Evolutionary conservation across 2,329 filamentous ascomycete species (phyloP).

Genomic region (Cucurbitaria berberidis): DNA sequence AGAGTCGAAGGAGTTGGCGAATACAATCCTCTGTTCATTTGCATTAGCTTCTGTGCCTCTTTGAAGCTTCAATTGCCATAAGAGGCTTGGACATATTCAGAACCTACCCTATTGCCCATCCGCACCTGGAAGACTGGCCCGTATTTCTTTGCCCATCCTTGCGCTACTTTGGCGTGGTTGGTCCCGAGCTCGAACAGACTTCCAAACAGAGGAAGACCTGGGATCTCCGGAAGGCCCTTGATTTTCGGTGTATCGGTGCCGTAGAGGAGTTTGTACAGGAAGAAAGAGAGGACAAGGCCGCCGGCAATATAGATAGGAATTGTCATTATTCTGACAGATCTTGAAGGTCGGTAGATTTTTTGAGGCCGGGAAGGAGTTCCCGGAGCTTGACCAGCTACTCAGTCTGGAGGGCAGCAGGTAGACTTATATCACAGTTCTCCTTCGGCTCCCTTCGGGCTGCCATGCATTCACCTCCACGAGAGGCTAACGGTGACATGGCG

Average conservation of each 20-base stretch:
- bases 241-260: slow-evolving; percentile 57
- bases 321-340: slow-evolving; percentile 36
- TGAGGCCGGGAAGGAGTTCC: neutral
- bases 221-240: slow-evolving; percentile 56
- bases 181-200: slow-evolving; percentile 55
- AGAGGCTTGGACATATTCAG: neutral
- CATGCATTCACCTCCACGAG: slow-evolving; percentile 1
- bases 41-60: slow-evolving; percentile 5
- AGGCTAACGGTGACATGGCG: neutral
- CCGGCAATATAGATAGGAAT: slow-evolving; percentile 52
- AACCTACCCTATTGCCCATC: slow-evolving; percentile 68
- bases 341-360: slow-evolving; percentile 1
- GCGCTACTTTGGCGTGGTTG: slow-evolving; percentile 55
- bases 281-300: slow-evolving; percentile 49
- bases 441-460: neutral
- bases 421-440: slow-evolving; percentile 12
- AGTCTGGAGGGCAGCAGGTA: neutral
- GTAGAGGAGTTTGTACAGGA: slow-evolving; percentile 51
- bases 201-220: slow-evolving; percentile 56
- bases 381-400: neutral
- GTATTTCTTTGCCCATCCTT: slow-evolving; percentile 56
- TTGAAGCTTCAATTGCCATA: neutral
- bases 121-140: slow-evolving; percentile 59
- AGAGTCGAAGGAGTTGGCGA: slow-evolving; percentile 78
- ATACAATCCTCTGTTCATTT: slow-evolving; percentile 66